Conservation (phyloP, 2,329 filamentous ascomycete genomes). For the Pyrenochaeta sp. region DNA sequence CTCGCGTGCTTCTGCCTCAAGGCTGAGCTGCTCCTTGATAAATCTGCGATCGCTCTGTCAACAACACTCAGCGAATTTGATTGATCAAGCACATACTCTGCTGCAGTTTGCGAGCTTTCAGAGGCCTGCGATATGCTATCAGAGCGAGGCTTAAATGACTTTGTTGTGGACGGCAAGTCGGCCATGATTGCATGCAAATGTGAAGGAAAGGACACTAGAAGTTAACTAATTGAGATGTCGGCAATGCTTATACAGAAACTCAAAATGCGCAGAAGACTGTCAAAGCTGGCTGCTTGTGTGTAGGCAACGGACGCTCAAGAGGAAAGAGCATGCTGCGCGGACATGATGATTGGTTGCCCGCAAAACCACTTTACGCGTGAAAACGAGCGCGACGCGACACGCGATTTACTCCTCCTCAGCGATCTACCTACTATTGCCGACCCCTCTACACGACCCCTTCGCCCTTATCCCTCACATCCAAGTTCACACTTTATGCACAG, state of each 20-base stretch:
- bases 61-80: neutral
- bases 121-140: slow-evolving; percentile 56
- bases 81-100: slow-evolving; percentile 47
- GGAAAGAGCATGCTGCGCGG: slow-evolving; percentile 11
- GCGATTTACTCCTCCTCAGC: slow-evolving; percentile 16
- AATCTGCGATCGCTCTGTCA: slow-evolving; percentile 65
- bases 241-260: neutral
- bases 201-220: neutral
- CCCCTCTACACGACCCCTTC: slow-evolving; percentile 1
- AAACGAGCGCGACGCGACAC: slow-evolving; percentile 19
- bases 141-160: slow-evolving; percentile 41
- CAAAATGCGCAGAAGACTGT: neutral
- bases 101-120: slow-evolving; percentile 64
- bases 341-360: slow-evolving; percentile 21
- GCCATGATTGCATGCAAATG: slow-evolving; percentile 29
- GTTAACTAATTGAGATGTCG: no score
- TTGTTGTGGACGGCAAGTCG: slow-evolving; percentile 31
- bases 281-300: neutral
- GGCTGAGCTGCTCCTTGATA: slow-evolving; percentile 84
- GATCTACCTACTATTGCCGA: slow-evolving; percentile 4
- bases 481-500: slow-evolving; percentile 1
- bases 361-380: slow-evolving; percentile 30
- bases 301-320: slow-evolving; percentile 8
- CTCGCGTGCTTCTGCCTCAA: slow-evolving; percentile 95
- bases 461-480: neutral